Conservation (phyloP, 306 rosid genomes). For the Sesbania bispinosa region DNA sequence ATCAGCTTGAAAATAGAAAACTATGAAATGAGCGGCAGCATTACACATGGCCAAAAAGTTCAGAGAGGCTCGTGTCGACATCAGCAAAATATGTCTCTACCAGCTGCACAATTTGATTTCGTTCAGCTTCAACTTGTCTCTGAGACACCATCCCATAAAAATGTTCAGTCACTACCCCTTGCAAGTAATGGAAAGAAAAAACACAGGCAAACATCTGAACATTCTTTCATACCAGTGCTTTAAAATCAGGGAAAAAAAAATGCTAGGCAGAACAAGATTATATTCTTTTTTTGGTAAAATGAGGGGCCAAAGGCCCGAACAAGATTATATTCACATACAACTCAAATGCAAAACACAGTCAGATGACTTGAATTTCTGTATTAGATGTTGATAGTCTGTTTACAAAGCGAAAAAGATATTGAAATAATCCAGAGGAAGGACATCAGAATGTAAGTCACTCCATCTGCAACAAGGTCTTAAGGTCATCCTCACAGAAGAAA, state of each 20-base stretch:
- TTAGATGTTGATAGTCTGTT: not conserved
- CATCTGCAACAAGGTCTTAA: too few species aligned
- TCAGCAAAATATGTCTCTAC: slow-evolving; percentile 41
- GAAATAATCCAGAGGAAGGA: not conserved
- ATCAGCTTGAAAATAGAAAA: slow-evolving; percentile 12
- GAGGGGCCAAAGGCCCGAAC: too few species aligned
- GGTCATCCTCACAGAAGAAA: too few species aligned
- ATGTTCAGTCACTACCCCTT: slow-evolving; percentile 47
- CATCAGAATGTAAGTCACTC: not conserved
- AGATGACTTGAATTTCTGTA: not conserved
- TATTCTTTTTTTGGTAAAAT: too few species aligned
- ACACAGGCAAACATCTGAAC: not conserved
- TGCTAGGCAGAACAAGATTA: not conserved
- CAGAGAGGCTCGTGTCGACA: slow-evolving; percentile 37
- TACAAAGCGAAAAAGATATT: not conserved
- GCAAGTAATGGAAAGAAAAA: slow-evolving; percentile 20
- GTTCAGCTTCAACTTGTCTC: slow-evolving; percentile 17
- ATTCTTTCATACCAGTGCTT: slow-evolving; percentile 3
- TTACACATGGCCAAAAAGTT: slow-evolving; percentile 43
- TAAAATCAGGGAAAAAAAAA: not conserved
- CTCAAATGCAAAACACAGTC: not conserved
- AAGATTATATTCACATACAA: not conserved
- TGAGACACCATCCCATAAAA: slow-evolving; percentile 35
- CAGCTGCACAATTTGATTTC: slow-evolving; percentile 27
- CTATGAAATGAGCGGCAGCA: not conserved